These are phyloP conservation scores for Candida vaughaniae DNA, from an alignment of 805 yeast genomes.

Conservation along the genomic window DNA sequence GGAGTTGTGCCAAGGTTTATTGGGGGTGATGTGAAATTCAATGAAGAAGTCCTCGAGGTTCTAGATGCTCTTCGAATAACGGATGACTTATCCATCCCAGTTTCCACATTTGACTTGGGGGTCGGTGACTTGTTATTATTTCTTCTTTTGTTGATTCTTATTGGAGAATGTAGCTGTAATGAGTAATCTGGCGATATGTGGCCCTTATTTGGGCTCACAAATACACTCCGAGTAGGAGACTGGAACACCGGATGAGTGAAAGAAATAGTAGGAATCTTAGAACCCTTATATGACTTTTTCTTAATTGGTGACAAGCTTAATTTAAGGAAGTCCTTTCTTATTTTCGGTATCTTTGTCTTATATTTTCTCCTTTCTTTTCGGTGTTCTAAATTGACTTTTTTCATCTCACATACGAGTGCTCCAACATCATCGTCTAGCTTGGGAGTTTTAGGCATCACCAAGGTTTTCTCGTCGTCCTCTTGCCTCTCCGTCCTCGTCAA, in stretches of 20 bases:
- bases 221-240: conserved; percentile 19
- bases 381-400: neutral
- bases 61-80: conserved; percentile 1
- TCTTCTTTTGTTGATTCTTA: conserved; percentile 4
- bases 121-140: conserved; percentile 11
- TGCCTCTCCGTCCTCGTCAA: neutral
- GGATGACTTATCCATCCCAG: neutral
- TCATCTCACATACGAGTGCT: neutral
- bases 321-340: conserved; percentile 1
- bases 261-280: conserved; percentile 27
- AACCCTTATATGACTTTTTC: neutral
- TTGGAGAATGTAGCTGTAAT: conserved; percentile 3
- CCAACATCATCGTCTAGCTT: neutral
- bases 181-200: conserved; percentile 5
- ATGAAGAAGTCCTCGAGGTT: conserved; percentile 6
- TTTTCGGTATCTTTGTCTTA: conserved; percentile 3
- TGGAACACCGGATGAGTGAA: conserved; percentile 30
- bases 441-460: conserved; percentile 14
- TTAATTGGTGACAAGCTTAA: neutral
- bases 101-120: conserved; percentile 6
- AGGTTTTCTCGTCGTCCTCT: conserved; percentile 17
- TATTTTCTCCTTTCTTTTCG: neutral
- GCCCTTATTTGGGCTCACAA: conserved; percentile 3
- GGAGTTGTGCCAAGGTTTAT: conserved; percentile 9
- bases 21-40: conserved; percentile 5